A percentile compares a stretch with the other conserved stretches of the same genome.
These are phyloP conservation scores for Hymenoscyphus fraxineus DNA, from an alignment of 2,329 filamentous ascomycete species.

Conservation along the genomic window DNA sequence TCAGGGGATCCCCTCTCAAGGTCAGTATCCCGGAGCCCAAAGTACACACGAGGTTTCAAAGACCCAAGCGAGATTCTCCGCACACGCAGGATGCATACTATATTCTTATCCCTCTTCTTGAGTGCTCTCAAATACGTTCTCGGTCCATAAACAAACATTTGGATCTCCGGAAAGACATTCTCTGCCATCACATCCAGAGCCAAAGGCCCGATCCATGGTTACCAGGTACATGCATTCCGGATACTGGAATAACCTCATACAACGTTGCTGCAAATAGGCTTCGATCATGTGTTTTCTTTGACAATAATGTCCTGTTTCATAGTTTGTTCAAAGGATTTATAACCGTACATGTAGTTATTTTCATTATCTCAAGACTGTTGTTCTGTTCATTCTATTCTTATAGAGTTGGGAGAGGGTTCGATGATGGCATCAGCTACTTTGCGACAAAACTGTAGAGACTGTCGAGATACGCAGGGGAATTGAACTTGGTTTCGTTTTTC, in stretches of 20 bases:
- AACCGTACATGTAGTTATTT: too few species aligned
- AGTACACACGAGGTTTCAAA: background rate
- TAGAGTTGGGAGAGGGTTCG: too few species aligned
- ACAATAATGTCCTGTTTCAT: too few species aligned
- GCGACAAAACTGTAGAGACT: too few species aligned
- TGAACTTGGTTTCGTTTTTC: too few species aligned
- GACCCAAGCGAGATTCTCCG: background rate
- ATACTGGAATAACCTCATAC: background rate
- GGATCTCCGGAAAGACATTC: background rate
- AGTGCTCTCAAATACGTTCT: background rate
- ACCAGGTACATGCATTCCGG: background rate
- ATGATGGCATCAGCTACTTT: too few species aligned
- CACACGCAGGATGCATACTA: background rate
- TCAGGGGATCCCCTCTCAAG: background rate
- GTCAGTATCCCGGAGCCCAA: background rate
- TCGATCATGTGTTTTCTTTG: too few species aligned
- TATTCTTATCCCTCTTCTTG: background rate
- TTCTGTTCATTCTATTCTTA: too few species aligned
- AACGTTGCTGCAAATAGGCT: background rate
- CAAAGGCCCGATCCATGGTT: background rate
- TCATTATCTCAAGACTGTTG: too few species aligned
- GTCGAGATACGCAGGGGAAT: too few species aligned
- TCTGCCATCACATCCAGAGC: background rate
- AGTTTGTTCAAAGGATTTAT: too few species aligned
- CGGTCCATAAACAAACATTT: background rate